Evolutionary conservation across 306 rosid genomes (phyloP).

Genomic region (Hylodesmum podocarpum): DNA sequence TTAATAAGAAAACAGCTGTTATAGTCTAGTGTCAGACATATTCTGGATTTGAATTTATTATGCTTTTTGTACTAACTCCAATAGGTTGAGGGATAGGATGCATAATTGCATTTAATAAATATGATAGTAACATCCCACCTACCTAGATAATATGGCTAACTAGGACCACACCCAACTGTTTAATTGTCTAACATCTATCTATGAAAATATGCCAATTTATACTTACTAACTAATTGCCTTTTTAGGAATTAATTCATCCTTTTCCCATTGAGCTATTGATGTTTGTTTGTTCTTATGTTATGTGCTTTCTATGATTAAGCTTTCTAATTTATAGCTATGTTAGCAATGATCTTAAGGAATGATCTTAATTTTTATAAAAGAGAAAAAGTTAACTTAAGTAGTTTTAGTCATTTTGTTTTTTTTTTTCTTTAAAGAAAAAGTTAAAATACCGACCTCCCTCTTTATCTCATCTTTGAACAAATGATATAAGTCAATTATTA

Average conservation of each 20-base stretch:
- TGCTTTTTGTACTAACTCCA: neutral
- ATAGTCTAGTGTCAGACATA: neutral
- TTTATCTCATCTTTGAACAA: neutral
- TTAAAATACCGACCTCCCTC: neutral
- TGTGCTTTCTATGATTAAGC: conserved; percentile 20
- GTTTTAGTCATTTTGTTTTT: too few species aligned
- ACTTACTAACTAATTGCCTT: neutral
- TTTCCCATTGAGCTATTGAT: neutral
- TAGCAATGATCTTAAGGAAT: neutral
- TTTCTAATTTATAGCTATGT: neutral
- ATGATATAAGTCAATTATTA: neutral
- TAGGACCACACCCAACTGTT: conserved; percentile 28
- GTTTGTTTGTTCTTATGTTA: conserved; percentile 7
- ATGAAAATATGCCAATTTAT: conserved; percentile 9
- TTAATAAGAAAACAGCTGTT: conserved; percentile 16
- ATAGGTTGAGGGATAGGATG: neutral
- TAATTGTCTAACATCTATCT: neutral
- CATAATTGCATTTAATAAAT: conserved; percentile 33
- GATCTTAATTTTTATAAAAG: neutral
- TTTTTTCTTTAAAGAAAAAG: too few species aligned
- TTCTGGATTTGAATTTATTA: conserved; percentile 24
- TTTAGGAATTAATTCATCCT: neutral
- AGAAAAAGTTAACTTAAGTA: neutral
- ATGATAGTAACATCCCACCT: conserved; percentile 28
- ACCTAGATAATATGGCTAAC: conserved; percentile 14